Evolutionary conservation across 192 early-diverging fungal species (phyloP).

Genomic region (Podila epigama): DNA sequence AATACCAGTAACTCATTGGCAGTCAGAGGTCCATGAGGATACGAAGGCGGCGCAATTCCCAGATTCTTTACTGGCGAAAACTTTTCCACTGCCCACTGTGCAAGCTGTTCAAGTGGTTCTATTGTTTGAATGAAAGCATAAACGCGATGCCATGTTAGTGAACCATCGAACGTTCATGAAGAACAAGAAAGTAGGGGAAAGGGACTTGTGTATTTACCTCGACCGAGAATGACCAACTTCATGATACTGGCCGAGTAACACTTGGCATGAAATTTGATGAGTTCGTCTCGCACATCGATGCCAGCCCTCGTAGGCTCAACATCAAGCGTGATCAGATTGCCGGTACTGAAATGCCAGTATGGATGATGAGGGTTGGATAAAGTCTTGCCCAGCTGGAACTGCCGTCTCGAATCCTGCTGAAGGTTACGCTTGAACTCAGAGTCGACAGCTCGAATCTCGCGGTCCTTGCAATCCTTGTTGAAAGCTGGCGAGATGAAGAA

Average conservation of each 20-base stretch:
- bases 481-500: constrained; percentile 93
- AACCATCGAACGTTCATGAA: not conserved
- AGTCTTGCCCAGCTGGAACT: constrained; percentile 81
- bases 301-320: constrained; percentile 65
- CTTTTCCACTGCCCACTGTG: constrained; percentile 76
- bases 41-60: constrained; percentile 67
- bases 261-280: constrained; percentile 82
- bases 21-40: constrained; percentile 74
- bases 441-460: constrained; percentile 92
- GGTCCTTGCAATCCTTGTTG: constrained; percentile 80
- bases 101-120: constrained; percentile 82
- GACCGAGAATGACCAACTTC: constrained; percentile 85
- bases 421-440: constrained; percentile 95
- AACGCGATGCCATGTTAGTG: not conserved
- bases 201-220: constrained; percentile 48
- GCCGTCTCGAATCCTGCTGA: constrained; percentile 82
- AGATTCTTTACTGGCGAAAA: constrained; percentile 81
- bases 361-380: constrained; percentile 77
- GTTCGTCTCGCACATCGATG: constrained; percentile 77
- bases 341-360: constrained; percentile 86
- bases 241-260: constrained; percentile 95
- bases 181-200: not conserved
- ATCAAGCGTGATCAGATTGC: constrained; percentile 81
- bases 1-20: constrained; percentile 62
- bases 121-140: too few species aligned